Evolutionary conservation across 2,329 filamentous ascomycete genomes (phyloP).

Genomic region (Alternaria viburni): DNA sequence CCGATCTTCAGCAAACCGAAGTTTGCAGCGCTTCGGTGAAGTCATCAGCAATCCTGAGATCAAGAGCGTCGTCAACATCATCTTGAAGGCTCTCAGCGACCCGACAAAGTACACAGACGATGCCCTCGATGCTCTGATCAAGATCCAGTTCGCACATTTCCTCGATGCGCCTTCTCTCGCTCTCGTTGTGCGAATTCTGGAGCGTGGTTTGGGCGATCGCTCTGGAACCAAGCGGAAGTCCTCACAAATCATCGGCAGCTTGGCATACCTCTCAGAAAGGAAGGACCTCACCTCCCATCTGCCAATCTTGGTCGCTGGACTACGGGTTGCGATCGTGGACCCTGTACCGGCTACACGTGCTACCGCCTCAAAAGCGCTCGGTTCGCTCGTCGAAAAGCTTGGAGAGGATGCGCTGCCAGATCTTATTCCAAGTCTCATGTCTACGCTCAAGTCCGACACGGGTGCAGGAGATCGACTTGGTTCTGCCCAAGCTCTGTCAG

Average conservation of each 20-base stretch:
- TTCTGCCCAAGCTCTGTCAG: conserved; percentile 93
- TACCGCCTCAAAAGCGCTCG: conserved; percentile 92
- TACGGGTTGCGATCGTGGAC: conserved; percentile 89
- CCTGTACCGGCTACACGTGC: conserved; percentile 95
- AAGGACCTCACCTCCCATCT: conserved; percentile 92
- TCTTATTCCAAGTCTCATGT: conserved; percentile 96
- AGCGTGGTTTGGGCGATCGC: conserved; percentile 87
- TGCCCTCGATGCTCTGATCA: conserved; percentile 90
- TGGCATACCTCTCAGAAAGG: conserved; percentile 95
- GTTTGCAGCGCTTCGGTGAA: conserved; percentile 95
- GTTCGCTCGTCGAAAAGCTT: conserved; percentile 96
- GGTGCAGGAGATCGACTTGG: conserved; percentile 95
- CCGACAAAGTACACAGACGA: conserved; percentile 97
- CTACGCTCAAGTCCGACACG: conserved; percentile 95
- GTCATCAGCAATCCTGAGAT: conserved; percentile 98
- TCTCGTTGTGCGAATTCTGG: conserved; percentile 91
- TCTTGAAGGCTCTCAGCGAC: conserved; percentile 95
- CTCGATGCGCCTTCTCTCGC: conserved; percentile 96
- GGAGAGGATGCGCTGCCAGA: conserved; percentile 96
- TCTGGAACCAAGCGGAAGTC: conserved; percentile 97
- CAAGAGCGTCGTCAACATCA: conserved; percentile 86
- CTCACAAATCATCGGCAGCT: conserved; percentile 94
- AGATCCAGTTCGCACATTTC: conserved; percentile 98
- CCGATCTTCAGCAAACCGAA: conserved; percentile 87
- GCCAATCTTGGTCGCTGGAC: conserved; percentile 87